A percentile compares a stretch with the other conserved stretches of the same genome.
phyloP scores from a whole-genome alignment of 1,284 basidiomycete species.

The Cronartium ribicola region DNA sequence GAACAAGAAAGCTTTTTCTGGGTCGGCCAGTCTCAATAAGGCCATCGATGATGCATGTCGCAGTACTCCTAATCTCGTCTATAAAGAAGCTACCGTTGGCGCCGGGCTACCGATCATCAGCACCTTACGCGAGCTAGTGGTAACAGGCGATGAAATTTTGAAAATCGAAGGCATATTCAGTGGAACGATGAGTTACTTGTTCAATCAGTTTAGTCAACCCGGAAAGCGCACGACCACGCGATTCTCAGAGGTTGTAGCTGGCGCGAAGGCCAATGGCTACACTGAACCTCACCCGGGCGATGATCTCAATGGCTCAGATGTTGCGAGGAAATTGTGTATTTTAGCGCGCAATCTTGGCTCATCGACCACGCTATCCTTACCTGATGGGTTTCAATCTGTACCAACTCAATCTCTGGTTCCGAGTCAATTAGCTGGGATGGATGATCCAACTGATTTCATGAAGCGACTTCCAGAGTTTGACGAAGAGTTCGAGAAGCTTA shows the following conservation, averaged over 20 bases:
- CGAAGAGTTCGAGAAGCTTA: constrained; percentile 68
- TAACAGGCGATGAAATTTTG: constrained; percentile 76
- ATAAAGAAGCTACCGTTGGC: constrained; percentile 92
- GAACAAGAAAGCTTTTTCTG: constrained; percentile 95
- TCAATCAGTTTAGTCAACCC: constrained; percentile 72
- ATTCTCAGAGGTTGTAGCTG: constrained; percentile 42
- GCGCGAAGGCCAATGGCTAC: constrained; percentile 88
- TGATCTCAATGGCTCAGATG: constrained; percentile 92
- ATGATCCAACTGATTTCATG: constrained; percentile 71
- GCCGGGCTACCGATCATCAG: constrained; percentile 89
- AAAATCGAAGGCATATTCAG: constrained; percentile 71
- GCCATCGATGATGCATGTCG: constrained; percentile 61
- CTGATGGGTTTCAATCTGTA: constrained; percentile 72
- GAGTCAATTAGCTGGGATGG: constrained; percentile 62
- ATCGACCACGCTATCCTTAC: constrained; percentile 55
- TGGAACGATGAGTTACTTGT: constrained; percentile 97
- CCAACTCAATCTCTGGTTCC: constrained; percentile 83
- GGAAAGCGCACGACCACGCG: neutral
- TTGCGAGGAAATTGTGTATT: constrained; percentile 94
- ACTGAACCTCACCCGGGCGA: constrained; percentile 97
- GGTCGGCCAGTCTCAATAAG: constrained; percentile 65
- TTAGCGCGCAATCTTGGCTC: constrained; percentile 74
- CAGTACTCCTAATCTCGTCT: constrained; percentile 64
- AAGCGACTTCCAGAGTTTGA: constrained; percentile 77
- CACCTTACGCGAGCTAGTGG: constrained; percentile 83